Conservation (phyloP, 371 early-diverging fungal species). For the Umbelopsis sp. region DNA sequence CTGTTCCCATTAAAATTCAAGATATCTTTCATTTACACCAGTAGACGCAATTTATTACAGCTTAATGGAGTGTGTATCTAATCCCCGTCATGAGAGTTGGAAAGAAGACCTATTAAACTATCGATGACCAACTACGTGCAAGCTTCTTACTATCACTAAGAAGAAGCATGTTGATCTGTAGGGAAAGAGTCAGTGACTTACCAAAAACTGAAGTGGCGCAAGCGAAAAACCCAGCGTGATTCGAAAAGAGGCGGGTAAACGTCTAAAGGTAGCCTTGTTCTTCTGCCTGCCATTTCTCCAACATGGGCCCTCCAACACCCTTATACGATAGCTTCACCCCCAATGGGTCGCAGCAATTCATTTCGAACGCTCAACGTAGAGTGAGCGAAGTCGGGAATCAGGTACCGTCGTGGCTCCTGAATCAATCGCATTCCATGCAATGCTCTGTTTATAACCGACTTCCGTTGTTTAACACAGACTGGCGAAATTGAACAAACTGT, state of each 20-base stretch:
- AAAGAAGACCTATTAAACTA: no score
- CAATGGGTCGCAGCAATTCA: neutral
- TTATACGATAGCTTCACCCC: neutral
- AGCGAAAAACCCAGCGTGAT: neutral
- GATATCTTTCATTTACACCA: no score
- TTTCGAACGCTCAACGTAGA: neutral
- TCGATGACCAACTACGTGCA: no score
- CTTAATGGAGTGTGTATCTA: no score
- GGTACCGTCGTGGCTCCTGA: neutral
- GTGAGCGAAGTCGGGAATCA: neutral
- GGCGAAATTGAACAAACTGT: conserved; percentile 66
- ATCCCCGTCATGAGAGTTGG: no score
- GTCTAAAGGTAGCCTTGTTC: neutral
- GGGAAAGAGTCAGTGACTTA: no score
- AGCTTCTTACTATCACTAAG: no score
- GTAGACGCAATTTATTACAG: no score
- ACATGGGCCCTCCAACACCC: conserved; percentile 1
- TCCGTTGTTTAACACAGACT: conserved; percentile 22
- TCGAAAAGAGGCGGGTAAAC: neutral
- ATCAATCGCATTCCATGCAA: neutral
- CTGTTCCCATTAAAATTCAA: no score
- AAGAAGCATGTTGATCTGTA: no score
- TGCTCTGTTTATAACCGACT: neutral
- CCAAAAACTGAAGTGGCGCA: no score
- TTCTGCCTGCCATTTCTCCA: neutral